Evolutionary conservation across 495 filamentous ascomycete species (phyloP), one percentile per base, ranked within the genome.

Genomic region (Penicillium samsonianum): DNA sequence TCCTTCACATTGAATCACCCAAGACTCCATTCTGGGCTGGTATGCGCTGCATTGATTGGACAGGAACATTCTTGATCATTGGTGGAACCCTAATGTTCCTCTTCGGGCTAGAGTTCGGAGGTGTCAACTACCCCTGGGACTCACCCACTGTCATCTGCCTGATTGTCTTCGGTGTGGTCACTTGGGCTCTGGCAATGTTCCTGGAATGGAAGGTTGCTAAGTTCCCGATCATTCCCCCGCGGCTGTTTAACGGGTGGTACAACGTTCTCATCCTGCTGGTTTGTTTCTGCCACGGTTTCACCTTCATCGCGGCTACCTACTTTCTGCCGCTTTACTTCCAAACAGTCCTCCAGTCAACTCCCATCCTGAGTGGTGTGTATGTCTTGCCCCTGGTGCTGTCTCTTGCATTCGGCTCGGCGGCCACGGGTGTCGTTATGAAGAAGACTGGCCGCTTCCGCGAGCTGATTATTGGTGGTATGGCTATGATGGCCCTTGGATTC

Each of bases 61-160:
- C 82, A 9, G 90, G 90, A 4, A 84, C 81, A 1, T 52, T 90
- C 31, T 76, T 83, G 9, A 84, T 93, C 55, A 79, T 92, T 33
- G 86, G 85, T n/a, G 88, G 84, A 10, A 90, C 89, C 0, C 72
- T 94, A 33, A 92, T 95, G 84, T 80, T 96, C 63, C 80, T 95
- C 14, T 83, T 94, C 33, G 90, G 87, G 10, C 79, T 95, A 12
- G 86, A 91, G 63, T 87, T 87, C 55, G 90, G 90, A 47, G 92
- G 92, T 19, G 78, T 89, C 33, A 78, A 77, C n/a, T 81, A 81
- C 57, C 88, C 90, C 16, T 96, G 91, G 91, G 63, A 63, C 52
- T 93, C 90, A 1, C 73, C 87, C 0, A 86, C 79, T 0, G 89
- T 94, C 42, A 79, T 96, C 52, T 91, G 89, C 70, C 76, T 94